phyloP scores from a whole-genome alignment of 345 rosid genomes.

The Excoecaria cochinchinensis region DNA sequence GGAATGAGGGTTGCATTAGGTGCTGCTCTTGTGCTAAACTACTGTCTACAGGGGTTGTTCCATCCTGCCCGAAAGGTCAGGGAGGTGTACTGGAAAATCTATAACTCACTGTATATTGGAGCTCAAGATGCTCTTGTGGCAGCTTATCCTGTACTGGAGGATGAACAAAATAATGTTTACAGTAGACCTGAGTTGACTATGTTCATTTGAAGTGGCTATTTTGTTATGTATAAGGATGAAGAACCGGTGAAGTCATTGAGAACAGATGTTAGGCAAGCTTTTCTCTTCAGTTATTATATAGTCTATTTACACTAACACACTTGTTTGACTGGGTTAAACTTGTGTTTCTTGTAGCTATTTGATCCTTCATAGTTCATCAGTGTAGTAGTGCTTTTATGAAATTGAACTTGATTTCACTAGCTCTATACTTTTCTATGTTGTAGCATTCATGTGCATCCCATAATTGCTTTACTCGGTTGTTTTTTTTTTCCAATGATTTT shows the following conservation, averaged over 20 bases:
- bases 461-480: background rate
- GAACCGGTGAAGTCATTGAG: background rate
- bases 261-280: background rate
- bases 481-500: background rate
- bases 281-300: background rate
- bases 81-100: constrained; percentile 99
- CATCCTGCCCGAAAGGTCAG: constrained; percentile 98
- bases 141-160: constrained; percentile 78
- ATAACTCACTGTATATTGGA: constrained; percentile 93
- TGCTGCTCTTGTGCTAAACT: constrained; percentile 77
- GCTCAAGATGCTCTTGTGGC: constrained; percentile 93
- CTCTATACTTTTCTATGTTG: background rate
- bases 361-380: background rate
- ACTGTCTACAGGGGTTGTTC: constrained; percentile 95
- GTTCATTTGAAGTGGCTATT: constrained; percentile 47
- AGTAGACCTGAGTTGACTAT: constrained; percentile 91
- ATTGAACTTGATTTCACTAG: background rate
- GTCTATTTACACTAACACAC: background rate
- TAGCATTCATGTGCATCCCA: background rate
- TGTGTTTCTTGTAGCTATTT: background rate
- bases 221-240: background rate
- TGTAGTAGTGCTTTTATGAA: background rate
- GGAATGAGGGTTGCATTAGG: constrained; percentile 97
- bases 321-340: background rate
- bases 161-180: constrained; percentile 69